These are phyloP conservation scores for Microsporum audouinii DNA, from an alignment of 2,329 filamentous ascomycete species.

Conservation along the genomic window DNA sequence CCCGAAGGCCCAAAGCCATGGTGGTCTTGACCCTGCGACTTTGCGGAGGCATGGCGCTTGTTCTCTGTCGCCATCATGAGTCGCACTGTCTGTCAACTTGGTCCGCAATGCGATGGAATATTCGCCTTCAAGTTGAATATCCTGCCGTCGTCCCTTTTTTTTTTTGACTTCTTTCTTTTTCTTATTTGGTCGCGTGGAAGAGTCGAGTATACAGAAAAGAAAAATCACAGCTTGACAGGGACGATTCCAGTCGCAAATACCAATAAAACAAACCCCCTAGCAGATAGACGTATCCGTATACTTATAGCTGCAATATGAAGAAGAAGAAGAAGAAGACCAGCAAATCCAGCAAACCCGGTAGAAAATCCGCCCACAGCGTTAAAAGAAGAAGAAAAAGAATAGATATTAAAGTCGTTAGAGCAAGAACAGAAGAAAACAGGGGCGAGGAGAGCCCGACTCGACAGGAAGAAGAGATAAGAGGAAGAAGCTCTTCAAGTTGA, in stretches of 20 bases:
- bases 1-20: slow-evolving; percentile 30
- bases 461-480: slow-evolving; percentile 7
- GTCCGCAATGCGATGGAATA: neutral
- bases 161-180: neutral
- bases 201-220: neutral
- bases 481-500: neutral
- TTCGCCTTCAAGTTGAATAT: neutral
- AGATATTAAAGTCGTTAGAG: neutral
- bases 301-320: neutral
- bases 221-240: neutral
- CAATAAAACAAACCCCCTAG: neutral
- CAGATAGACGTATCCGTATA: neutral
- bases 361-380: neutral
- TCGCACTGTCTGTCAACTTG: neutral
- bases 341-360: neutral
- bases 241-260: neutral
- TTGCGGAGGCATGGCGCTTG: slow-evolving; percentile 47
- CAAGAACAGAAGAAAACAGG: slow-evolving; percentile 5
- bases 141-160: neutral
- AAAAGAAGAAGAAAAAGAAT: slow-evolving; percentile 9
- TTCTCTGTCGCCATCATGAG: slow-evolving; percentile 36
- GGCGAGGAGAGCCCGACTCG: neutral
- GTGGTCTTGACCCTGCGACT: slow-evolving; percentile 33
- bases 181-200: neutral
- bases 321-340: neutral